These are phyloP conservation scores for Mortierella sp. DNA, from an alignment of 371 early-diverging fungal species.

Conservation along the genomic window DNA sequence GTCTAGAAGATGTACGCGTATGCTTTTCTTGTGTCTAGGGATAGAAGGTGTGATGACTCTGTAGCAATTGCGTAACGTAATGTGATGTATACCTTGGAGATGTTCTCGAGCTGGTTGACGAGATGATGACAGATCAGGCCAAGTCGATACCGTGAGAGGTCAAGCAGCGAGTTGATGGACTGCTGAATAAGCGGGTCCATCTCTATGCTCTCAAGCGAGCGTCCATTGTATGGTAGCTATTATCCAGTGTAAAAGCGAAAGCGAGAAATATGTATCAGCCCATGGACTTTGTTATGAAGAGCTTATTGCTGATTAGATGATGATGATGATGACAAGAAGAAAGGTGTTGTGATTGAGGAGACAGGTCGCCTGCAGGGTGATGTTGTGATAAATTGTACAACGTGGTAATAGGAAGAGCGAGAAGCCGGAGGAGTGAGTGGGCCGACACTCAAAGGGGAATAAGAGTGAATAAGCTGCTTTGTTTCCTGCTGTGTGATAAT, in stretches of 20 bases:
- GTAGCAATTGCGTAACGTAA: not conserved
- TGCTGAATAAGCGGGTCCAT: slow-evolving; percentile 79
- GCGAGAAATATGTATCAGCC: not conserved
- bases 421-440: not conserved
- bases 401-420: not conserved
- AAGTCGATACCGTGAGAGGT: slow-evolving; percentile 77
- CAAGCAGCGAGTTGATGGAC: slow-evolving; percentile 76
- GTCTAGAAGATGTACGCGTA: not conserved
- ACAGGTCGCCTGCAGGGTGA: not conserved
- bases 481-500: not conserved
- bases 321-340: not conserved
- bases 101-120: slow-evolving; percentile 69
- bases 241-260: not conserved
- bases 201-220: slow-evolving; percentile 70
- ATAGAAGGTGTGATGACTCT: not conserved
- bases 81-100: slow-evolving; percentile 68
- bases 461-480: not conserved
- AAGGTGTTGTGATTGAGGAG: not conserved
- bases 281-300: not conserved
- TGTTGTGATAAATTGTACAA: not conserved
- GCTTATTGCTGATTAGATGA: not conserved
- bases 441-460: not conserved
- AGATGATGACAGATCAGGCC: slow-evolving; percentile 69
- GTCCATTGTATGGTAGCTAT: slow-evolving; percentile 74
- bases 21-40: not conserved